Conservation (phyloP, 2,329 filamentous ascomycete genomes). For the Botrytis fragariae region DNA sequence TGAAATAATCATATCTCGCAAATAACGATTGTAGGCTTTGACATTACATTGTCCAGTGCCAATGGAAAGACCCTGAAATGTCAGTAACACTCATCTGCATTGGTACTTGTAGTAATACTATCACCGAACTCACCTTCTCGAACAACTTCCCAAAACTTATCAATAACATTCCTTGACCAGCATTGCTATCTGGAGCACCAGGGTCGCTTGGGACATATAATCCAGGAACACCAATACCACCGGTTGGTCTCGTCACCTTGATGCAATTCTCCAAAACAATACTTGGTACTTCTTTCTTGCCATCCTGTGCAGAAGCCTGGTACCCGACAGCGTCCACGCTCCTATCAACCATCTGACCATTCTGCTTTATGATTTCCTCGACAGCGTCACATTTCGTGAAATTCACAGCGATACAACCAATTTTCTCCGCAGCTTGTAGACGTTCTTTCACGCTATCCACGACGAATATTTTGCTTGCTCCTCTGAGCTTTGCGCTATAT, state of each 20-base stretch:
- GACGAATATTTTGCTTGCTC: constrained; percentile 59
- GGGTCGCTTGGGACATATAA: constrained; percentile 50
- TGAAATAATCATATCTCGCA: constrained; percentile 63
- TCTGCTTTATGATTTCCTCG: constrained; percentile 57
- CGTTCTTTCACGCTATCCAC: constrained; percentile 62
- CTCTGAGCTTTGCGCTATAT: constrained; percentile 59
- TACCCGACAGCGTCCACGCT: constrained; percentile 66
- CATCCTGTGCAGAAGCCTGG: constrained; percentile 56
- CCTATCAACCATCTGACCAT: constrained; percentile 60
- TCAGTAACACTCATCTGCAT: not conserved
- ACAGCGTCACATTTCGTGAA: constrained; percentile 59
- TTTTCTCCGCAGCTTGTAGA: constrained; percentile 57
- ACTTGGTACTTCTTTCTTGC: constrained; percentile 59
- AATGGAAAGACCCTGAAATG: constrained; percentile 52
- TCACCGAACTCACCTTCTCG: constrained; percentile 53
- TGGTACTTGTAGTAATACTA: not conserved
- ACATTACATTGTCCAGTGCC: constrained; percentile 66
- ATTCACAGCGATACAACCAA: constrained; percentile 59
- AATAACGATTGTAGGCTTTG: constrained; percentile 64
- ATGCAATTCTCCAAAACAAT: constrained; percentile 42
- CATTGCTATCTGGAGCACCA: constrained; percentile 59
- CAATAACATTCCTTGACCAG: constrained; percentile 61
- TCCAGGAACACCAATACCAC: constrained; percentile 37
- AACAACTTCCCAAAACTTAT: constrained; percentile 67
- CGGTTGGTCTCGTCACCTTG: constrained; percentile 33